Evolutionary conservation across 805 yeast genomes (phyloP).

Genomic region (Cyberlindnera mrakii): DNA sequence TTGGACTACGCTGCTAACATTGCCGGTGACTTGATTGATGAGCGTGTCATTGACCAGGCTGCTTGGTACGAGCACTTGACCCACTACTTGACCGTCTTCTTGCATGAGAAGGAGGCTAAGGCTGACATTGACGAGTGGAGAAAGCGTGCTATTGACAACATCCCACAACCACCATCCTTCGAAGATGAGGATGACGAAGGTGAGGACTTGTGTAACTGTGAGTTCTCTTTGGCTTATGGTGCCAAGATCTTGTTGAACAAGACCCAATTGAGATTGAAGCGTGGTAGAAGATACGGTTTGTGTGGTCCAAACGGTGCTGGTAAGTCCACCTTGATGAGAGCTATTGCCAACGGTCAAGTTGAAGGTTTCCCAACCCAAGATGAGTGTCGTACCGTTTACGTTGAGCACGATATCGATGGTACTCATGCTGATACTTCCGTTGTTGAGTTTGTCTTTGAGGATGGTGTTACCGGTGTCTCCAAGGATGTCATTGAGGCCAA

Average conservation of each 20-base stretch:
- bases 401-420: conserved; percentile 99
- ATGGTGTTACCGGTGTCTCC: conserved; percentile 56
- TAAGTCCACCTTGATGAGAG: conserved; percentile 97
- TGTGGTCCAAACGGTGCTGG: conserved; percentile 99
- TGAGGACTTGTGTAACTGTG: conserved; percentile 99
- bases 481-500: conserved; percentile 65
- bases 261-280: conserved; percentile 97
- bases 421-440: conserved; percentile 95
- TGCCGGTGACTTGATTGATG: conserved; percentile 99
- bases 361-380: conserved; percentile 99
- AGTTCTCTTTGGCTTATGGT: conserved; percentile 99
- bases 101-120: conserved; percentile 89
- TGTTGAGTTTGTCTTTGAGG: conserved; percentile 82
- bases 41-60: conserved; percentile 88
- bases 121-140: conserved; percentile 90
- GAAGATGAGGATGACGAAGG: conserved; percentile 98
- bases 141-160: conserved; percentile 95
- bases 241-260: conserved; percentile 99
- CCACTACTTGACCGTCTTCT: conserved; percentile 93
- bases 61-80: conserved; percentile 86
- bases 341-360: conserved; percentile 96
- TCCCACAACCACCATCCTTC: conserved; percentile 91
- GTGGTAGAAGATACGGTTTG: conserved; percentile 98
- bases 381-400: conserved; percentile 98
- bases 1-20: conserved; percentile 84